Conservation (phyloP, 169 alveolate genomes). For the Eimeria sp. region DNA sequence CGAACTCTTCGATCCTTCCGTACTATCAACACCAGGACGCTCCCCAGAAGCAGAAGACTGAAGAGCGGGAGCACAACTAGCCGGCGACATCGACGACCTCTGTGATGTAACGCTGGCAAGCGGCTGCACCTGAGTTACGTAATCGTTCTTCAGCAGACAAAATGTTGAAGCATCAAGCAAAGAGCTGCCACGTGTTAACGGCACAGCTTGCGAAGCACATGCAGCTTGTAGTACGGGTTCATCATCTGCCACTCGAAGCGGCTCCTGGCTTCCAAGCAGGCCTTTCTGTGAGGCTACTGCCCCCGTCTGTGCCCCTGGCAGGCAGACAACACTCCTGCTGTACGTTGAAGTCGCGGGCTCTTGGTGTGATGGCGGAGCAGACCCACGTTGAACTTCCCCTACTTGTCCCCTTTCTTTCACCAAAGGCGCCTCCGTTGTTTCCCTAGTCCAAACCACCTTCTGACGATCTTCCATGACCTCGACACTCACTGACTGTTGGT, state of each 20-base stretch:
- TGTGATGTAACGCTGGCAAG: constrained; percentile 9
- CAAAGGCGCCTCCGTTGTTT: not conserved
- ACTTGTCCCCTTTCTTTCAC: not conserved
- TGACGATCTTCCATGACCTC: not conserved
- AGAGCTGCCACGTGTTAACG: not conserved
- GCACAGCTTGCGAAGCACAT: not conserved
- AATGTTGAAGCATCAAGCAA: not conserved
- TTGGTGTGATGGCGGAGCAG: not conserved
- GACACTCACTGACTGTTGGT: not conserved
- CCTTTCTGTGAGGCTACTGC: not conserved
- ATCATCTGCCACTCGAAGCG: not conserved
- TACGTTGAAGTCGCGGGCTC: not conserved
- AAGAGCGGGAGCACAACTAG: not conserved
- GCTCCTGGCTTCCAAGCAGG: not conserved
- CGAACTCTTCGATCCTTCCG: not conserved
- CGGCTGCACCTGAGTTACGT: not conserved
- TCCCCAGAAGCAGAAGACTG: not conserved
- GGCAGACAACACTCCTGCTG: not conserved
- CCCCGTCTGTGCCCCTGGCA: not conserved
- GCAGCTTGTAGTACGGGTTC: not conserved
- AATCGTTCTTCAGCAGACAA: not conserved
- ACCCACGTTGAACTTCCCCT: not conserved
- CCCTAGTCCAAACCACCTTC: constrained; percentile 2
- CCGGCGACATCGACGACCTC: not conserved
- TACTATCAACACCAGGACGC: not conserved